phyloP scores from a whole-genome alignment of 2,329 filamentous ascomycete species.

The Colletotrichum scovillei region DNA sequence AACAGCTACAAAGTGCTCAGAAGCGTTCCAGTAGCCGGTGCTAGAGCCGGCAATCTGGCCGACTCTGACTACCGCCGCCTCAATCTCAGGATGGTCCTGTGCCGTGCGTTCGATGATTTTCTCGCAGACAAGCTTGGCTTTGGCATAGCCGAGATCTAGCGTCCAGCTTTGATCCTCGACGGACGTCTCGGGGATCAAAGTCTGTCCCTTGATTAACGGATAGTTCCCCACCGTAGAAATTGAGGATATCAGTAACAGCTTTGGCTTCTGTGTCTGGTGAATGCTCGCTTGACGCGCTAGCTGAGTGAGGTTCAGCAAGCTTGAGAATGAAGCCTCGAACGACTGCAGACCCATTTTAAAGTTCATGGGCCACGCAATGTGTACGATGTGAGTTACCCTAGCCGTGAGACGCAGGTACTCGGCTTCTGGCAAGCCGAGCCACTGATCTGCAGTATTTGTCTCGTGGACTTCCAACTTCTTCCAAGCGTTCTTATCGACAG shows the following conservation, averaged over 20 bases:
- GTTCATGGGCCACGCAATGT: constrained; percentile 42
- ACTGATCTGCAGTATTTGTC: too few species aligned
- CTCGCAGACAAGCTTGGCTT: constrained; percentile 40
- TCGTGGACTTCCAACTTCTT: too few species aligned
- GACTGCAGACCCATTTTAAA: constrained; percentile 36
- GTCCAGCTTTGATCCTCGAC: constrained; percentile 28
- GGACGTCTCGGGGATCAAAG: constrained; percentile 29
- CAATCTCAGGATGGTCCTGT: constrained; percentile 4
- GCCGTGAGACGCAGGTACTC: constrained; percentile 34
- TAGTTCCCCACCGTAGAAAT: constrained; percentile 5
- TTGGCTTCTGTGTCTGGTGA: not conserved
- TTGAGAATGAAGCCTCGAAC: constrained; percentile 39
- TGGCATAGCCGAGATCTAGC: constrained; percentile 38
- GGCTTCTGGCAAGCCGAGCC: not conserved
- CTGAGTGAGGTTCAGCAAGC: constrained; percentile 36
- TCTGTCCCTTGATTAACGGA: constrained; percentile 11
- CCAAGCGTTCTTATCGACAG: too few species aligned
- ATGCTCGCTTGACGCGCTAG: constrained; percentile 12
- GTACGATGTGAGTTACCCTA: constrained; percentile 37
- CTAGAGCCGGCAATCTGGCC: constrained; percentile 38
- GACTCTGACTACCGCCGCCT: constrained; percentile 36
- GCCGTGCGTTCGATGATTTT: constrained; percentile 37
- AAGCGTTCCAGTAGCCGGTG: constrained; percentile 37
- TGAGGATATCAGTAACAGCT: not conserved
- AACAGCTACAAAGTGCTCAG: constrained; percentile 37